phyloP scores from a whole-genome alignment of 1,284 basidiomycete species.

The Inonotus obliquus region DNA sequence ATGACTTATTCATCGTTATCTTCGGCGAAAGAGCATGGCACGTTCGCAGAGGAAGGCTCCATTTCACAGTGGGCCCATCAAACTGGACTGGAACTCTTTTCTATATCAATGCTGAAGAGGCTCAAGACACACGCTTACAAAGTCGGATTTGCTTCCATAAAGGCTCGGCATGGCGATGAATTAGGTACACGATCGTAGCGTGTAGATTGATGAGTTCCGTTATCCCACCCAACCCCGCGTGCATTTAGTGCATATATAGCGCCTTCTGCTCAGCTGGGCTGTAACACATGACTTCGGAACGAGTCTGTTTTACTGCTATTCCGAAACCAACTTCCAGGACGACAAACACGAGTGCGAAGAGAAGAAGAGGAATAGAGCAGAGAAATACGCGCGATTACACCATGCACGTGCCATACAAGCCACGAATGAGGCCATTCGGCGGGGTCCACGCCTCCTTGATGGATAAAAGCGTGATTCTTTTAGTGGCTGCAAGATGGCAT shows the following conservation, averaged over 20 bases:
- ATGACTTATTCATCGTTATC: not conserved
- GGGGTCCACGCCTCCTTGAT: conserved; percentile 1
- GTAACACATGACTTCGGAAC: conserved; percentile 2
- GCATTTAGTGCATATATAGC: conserved; percentile 5
- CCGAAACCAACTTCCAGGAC: conserved; percentile 2
- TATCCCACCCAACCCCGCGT: not conserved
- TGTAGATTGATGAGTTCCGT: conserved; percentile 1
- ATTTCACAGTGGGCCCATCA: not conserved
- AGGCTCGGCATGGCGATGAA: conserved; percentile 3
- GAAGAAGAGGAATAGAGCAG: not conserved
- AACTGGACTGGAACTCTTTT: not conserved
- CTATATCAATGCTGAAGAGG: not conserved
- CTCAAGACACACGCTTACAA: not conserved
- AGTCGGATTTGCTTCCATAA: not conserved
- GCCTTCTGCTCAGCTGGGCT: not conserved
- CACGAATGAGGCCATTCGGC: not conserved
- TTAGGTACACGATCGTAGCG: not conserved
- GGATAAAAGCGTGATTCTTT: not conserved
- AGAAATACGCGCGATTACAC: not conserved
- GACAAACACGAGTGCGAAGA: not conserved
- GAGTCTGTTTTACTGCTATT: too few species aligned
- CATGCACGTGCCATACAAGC: conserved; percentile 4
- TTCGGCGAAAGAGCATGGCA: not conserved
- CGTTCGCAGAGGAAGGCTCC: too few species aligned
- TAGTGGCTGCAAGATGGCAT: not conserved